Conservation (phyloP, 192 early-diverging fungal genomes). For the Gonapodya prolifera region DNA sequence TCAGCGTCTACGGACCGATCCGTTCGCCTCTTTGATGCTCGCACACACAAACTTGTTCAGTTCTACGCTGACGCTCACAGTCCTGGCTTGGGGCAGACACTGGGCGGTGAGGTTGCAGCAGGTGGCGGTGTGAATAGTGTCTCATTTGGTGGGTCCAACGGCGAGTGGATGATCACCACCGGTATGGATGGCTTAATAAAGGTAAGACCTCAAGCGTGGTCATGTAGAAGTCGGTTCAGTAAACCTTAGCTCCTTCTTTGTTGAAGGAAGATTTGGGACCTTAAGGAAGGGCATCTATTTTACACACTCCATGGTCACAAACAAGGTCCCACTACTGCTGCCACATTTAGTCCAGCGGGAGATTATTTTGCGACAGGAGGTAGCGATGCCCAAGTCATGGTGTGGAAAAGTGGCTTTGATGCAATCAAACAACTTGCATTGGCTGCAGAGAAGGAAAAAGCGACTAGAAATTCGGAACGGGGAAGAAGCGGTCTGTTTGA, state of each 20-base stretch:
- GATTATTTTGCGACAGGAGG: constrained; percentile 48
- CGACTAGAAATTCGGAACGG: background rate
- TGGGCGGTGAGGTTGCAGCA: constrained; percentile 11
- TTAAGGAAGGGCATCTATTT: constrained; percentile 47
- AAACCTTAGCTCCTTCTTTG: constrained; percentile 6
- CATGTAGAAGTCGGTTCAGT: background rate
- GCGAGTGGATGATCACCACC: constrained; percentile 40
- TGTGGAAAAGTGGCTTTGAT: constrained; percentile 49
- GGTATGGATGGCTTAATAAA: constrained; percentile 43
- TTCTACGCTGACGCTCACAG: constrained; percentile 40
- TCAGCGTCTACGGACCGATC: constrained; percentile 35
- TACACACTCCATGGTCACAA: constrained; percentile 50
- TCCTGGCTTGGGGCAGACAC: background rate
- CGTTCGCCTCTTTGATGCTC: constrained; percentile 43
- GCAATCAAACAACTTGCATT: background rate
- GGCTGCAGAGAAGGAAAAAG: background rate
- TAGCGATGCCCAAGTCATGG: constrained; percentile 39
- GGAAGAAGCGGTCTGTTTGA: background rate
- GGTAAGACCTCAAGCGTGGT: constrained; percentile 12
- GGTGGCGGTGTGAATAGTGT: constrained; percentile 41
- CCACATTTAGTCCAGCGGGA: constrained; percentile 30
- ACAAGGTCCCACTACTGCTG: constrained; percentile 38
- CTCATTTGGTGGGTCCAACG: constrained; percentile 32
- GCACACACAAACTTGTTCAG: constrained; percentile 45
- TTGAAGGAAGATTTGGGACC: constrained; percentile 36